These are phyloP conservation scores for Stephania cephalantha DNA, from an alignment of 164 flowering plant genomes.

Conservation along the genomic window DNA sequence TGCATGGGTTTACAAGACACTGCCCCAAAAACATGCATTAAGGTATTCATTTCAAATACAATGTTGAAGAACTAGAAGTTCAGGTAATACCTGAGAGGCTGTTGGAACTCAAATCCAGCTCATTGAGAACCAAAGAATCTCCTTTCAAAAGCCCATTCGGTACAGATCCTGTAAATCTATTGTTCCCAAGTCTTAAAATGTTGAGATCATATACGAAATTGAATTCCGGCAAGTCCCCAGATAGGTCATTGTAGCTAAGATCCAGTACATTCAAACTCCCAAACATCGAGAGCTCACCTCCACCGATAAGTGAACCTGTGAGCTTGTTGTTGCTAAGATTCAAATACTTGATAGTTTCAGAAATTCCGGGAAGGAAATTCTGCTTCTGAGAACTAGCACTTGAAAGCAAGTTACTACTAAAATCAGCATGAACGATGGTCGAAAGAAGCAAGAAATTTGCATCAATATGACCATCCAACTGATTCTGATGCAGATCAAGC, in stretches of 20 bases:
- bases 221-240: slow-evolving; percentile 89
- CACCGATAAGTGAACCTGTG: slow-evolving; percentile 39
- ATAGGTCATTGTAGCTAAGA: slow-evolving; percentile 81
- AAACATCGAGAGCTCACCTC: slow-evolving; percentile 35
- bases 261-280: slow-evolving; percentile 65
- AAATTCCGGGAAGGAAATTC: slow-evolving; percentile 51
- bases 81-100: slow-evolving; percentile 68
- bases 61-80: too few relatives aligned
- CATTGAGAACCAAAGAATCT: slow-evolving; percentile 60
- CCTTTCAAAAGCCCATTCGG: slow-evolving; percentile 80
- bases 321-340: slow-evolving; percentile 44
- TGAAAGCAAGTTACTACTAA: slow-evolving; percentile 65
- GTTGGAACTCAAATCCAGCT: slow-evolving; percentile 89
- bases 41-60: too few relatives aligned
- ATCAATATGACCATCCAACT: slow-evolving; percentile 60
- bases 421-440: slow-evolving; percentile 63
- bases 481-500: slow-evolving; percentile 82
- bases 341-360: slow-evolving; percentile 58
- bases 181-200: slow-evolving; percentile 71
- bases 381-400: slow-evolving; percentile 39
- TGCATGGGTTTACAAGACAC: too few relatives aligned
- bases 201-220: slow-evolving; percentile 78
- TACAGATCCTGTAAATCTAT: slow-evolving; percentile 64
- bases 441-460: slow-evolving; percentile 55
- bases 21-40: too few relatives aligned